Evolutionary conservation across 345 rosid species (phyloP).

Genomic region (Melaleuca quinquenervia): DNA sequence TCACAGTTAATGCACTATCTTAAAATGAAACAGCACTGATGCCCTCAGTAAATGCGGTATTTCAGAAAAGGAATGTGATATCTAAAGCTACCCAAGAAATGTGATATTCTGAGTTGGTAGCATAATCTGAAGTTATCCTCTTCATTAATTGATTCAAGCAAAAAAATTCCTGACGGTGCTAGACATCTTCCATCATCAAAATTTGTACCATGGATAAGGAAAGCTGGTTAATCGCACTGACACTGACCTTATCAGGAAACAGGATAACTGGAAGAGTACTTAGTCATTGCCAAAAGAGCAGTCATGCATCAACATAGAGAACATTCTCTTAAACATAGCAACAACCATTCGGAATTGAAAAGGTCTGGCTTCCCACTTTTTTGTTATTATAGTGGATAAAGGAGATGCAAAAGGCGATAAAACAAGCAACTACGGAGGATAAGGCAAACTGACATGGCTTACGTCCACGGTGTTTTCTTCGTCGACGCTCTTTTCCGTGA

Average conservation of each 20-base stretch:
- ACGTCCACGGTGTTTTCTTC: constrained; percentile 26
- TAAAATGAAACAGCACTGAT: background rate
- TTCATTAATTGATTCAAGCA: background rate
- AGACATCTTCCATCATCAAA: background rate
- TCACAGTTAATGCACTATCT: background rate
- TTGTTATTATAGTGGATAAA: background rate
- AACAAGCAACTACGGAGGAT: background rate
- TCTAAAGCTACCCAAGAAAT: background rate
- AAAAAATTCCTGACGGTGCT: background rate
- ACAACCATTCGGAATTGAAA: background rate
- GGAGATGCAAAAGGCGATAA: background rate
- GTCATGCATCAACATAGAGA: background rate
- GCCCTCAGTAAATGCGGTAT: background rate
- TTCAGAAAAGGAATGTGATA: background rate
- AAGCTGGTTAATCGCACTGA: background rate
- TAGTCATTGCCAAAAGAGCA: background rate
- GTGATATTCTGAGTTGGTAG: background rate
- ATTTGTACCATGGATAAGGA: background rate
- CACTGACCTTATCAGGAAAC: background rate
- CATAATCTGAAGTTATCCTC: background rate
- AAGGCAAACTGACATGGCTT: constrained; percentile 13
- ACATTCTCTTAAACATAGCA: background rate
- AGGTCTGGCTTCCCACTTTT: background rate
- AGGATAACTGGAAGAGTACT: background rate
- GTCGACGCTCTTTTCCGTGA: constrained; percentile 12